phyloP scores from a whole-genome alignment of 305 asterid genomes.

The Andrographis paniculata region DNA sequence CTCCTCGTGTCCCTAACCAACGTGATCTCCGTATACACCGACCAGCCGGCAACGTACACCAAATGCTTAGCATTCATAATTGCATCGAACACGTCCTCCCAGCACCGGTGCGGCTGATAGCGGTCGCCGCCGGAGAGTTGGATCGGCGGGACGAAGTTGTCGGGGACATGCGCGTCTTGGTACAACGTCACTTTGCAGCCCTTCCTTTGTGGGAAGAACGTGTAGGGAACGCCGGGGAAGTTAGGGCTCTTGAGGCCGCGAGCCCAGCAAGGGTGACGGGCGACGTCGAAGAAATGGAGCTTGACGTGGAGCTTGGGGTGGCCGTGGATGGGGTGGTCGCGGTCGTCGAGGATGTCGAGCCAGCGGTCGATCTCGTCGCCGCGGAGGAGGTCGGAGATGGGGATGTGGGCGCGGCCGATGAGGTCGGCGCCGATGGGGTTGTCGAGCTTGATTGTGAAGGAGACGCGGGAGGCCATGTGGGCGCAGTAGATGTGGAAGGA shows the following conservation, averaged over 20 bases:
- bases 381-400: constrained; percentile 18
- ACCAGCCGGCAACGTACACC: constrained; percentile 50
- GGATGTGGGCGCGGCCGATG: constrained; percentile 40
- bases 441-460: constrained; percentile 35
- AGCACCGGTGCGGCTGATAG: constrained; percentile 41
- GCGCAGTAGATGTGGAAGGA: constrained; percentile 50
- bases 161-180: constrained; percentile 48
- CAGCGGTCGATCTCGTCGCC: constrained; percentile 36
- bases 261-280: constrained; percentile 29
- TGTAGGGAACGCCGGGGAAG: constrained; percentile 43
- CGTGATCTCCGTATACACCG: constrained; percentile 42
- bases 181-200: constrained; percentile 42
- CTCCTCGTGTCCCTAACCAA: constrained; percentile 33
- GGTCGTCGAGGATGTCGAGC: constrained; percentile 28
- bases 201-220: constrained; percentile 37
- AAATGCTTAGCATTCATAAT: constrained; percentile 33
- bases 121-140: constrained; percentile 32
- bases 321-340: constrained; percentile 26
- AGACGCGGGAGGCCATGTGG: constrained; percentile 36
- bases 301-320: constrained; percentile 39
- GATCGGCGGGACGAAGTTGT: constrained; percentile 29
- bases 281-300: constrained; percentile 33
- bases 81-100: constrained; percentile 50
- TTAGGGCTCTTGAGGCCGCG: constrained; percentile 31
- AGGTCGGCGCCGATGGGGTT: constrained; percentile 45